Evolutionary conservation across 1,139 yeast genomes (phyloP), one percentile per base, ranked within the genome.

Genomic region (Pichia sp.): DNA sequence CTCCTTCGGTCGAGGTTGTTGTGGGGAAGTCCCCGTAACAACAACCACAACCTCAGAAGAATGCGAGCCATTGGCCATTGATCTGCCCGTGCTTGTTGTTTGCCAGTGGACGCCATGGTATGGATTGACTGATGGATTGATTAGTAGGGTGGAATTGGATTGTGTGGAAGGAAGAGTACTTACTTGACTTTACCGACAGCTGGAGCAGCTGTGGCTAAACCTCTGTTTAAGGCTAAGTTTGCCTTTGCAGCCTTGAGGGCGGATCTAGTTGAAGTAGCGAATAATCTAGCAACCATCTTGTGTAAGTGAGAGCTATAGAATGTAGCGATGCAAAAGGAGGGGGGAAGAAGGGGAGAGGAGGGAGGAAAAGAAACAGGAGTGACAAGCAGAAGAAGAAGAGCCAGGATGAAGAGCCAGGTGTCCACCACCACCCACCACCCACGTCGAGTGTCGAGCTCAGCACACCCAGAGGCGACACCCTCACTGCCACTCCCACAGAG

Each of bases 241-340:
- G 90, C 88, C 80, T 83, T 85, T 67, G 93, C 94, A 67, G 93
- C 93, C 73, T 83, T 82, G 75, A 85, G 81, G 68, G 96, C 96
- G 72, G 86, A 79, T 77, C 91, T 90, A 67, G 96, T 81, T 67
- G 89, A 76, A 72, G 89, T 79, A 78, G 90, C 85, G 76, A 86
- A 83, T 76, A 89, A 83, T 83, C 96, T 89, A 74, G 96, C 67
- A 61, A 63, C 67, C 67, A 63, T 63, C 56, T 53, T 59, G 47
- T 44, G 41, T 50, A 50, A 45, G 51, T 51, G 56, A 50, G 53
- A 49, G 50, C 49, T 47, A 43, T 45, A 45, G 24, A 43, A 43
- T 47, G 46, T 19, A 39, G 32, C 46, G 39, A 33, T 41, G 21
- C 21, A 30, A 38, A 38, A 19, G 14, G 19, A 31, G 17, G 4